These are phyloP conservation scores for Cenchrus fungigraminus DNA, from an alignment of 176 grass and related monocot genomes.

Conservation along the genomic window DNA sequence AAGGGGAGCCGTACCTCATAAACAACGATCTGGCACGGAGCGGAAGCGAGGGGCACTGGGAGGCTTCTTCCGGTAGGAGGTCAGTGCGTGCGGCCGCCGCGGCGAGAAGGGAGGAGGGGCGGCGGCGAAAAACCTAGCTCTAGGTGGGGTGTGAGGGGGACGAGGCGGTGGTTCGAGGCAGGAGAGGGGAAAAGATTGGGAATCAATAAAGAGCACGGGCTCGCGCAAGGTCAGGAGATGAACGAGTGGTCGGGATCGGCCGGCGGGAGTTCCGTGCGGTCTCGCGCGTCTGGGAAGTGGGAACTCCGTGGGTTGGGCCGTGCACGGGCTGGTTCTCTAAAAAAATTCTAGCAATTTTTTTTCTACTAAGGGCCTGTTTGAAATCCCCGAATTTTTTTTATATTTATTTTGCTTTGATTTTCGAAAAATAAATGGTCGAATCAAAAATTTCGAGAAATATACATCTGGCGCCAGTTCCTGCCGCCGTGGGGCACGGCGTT, in stretches of 20 bases:
- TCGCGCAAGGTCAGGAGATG: neutral
- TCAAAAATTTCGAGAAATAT: too few species aligned
- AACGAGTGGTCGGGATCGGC: conserved; percentile 41
- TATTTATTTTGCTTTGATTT: too few species aligned
- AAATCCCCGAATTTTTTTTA: too few species aligned
- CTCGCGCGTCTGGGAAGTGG: neutral
- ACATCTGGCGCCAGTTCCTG: too few species aligned
- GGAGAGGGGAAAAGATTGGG: neutral
- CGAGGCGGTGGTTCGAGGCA: neutral
- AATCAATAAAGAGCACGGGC: neutral
- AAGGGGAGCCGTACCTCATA: conserved; percentile 50
- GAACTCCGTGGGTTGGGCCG: too few species aligned
- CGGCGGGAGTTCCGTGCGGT: conserved; percentile 17
- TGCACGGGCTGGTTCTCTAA: too few species aligned
- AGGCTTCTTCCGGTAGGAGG: neutral
- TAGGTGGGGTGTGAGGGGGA: neutral
- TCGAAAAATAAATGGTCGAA: too few species aligned
- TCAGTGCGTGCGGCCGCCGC: conserved; percentile 26
- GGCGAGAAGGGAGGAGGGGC: neutral
- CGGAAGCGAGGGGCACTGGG: neutral
- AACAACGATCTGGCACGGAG: conserved; percentile 56
- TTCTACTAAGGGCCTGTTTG: too few species aligned
- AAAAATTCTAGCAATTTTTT: too few species aligned
- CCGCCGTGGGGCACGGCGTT: too few species aligned
- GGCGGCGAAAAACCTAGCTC: conserved; percentile 45